phyloP scores from a whole-genome alignment of 192 early-diverging fungal species.

The Pilobolus umbonatus region DNA sequence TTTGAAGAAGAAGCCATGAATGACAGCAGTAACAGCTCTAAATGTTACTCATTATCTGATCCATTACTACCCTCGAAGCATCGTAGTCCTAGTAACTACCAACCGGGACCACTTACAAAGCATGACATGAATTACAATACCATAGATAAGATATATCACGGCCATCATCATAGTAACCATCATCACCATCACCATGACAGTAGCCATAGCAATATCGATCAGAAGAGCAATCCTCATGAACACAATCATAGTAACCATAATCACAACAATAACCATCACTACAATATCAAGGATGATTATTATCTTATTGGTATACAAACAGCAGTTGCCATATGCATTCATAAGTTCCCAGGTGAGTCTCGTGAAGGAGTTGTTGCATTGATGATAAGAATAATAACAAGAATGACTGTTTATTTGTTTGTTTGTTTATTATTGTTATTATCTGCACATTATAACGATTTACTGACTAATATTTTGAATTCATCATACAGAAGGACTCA shows the following conservation, averaged over 20 bases:
- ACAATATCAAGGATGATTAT: conserved; percentile 10
- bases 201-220: background rate
- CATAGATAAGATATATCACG: too few relatives aligned
- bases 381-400: background rate
- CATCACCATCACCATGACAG: background rate
- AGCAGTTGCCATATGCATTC: conserved; percentile 46
- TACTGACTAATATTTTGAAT: too few relatives aligned
- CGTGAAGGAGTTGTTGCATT: background rate
- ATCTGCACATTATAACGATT: too few relatives aligned
- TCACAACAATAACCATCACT: background rate
- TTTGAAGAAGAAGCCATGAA: conserved; percentile 6
- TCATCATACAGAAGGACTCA: conserved; percentile 41
- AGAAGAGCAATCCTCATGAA: background rate
- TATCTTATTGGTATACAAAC: conserved; percentile 48
- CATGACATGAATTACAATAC: background rate
- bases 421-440: too few relatives aligned
- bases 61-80: too few relatives aligned
- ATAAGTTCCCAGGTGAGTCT: conserved; percentile 51
- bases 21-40: background rate
- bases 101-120: background rate
- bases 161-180: background rate
- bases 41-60: too few relatives aligned
- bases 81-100: too few relatives aligned
- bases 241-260: background rate
- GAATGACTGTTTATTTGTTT: conserved; percentile 16